These are phyloP conservation scores for Pterothamnion heteromorphum DNA, from an alignment of 31 red algal species.

Conservation along the genomic window DNA sequence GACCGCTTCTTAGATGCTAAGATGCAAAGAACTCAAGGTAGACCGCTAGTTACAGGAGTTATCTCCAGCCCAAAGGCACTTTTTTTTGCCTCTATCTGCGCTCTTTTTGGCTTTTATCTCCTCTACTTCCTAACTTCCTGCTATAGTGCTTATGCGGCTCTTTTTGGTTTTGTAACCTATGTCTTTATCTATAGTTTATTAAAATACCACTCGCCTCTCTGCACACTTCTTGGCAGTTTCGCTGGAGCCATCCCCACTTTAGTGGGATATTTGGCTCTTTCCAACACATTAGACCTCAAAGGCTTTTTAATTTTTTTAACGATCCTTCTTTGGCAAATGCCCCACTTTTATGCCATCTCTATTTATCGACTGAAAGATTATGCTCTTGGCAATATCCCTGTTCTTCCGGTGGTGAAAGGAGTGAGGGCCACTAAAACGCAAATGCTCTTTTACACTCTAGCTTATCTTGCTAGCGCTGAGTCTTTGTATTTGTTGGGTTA, in stretches of 20 bases:
- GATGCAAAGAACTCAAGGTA: conserved; percentile 1
- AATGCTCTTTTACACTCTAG: conserved; percentile 4
- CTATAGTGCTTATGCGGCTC: not conserved
- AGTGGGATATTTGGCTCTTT: not conserved
- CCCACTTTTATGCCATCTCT: conserved; percentile 19
- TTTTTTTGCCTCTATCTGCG: not conserved
- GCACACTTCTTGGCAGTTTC: not conserved
- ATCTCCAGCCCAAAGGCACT: not conserved
- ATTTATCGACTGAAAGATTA: not conserved
- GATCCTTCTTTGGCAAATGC: not conserved
- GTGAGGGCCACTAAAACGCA: not conserved
- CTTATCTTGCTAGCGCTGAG: too few species aligned
- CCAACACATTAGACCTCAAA: not conserved
- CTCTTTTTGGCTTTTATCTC: not conserved
- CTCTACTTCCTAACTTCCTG: not conserved
- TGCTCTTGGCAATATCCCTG: not conserved
- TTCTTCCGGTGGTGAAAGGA: not conserved
- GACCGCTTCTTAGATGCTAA: not conserved
- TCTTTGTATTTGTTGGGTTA: too few species aligned
- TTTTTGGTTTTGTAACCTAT: not conserved
- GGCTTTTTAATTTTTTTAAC: not conserved
- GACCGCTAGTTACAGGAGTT: not conserved
- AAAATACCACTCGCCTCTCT: not conserved
- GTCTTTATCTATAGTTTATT: conserved; percentile 22
- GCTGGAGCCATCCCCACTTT: conserved; percentile 1